Evolutionary conservation across 208 protist genomes (phyloP), one percentile per base, ranked within the genome.

Genomic region (Acanthamoeba divionensis): DNA sequence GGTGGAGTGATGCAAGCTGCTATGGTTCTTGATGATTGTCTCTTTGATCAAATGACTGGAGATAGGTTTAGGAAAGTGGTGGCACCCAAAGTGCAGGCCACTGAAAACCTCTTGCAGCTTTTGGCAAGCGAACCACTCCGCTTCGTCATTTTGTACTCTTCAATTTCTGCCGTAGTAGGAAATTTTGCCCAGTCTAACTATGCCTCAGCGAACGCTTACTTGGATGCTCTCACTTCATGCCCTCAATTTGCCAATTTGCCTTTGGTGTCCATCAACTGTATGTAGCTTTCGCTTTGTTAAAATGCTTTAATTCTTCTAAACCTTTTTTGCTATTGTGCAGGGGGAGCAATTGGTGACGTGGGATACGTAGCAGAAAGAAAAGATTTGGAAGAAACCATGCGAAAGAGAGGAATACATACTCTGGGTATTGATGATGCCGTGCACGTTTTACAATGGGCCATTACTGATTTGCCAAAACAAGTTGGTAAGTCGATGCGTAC

Each of bases 101-200:
- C 91, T 5, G 67, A 77, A 21, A 94, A 94, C 52, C 91, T 94
- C 31, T 66, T 89, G 26, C 54, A 10, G 13, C 9, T n/a, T 75
- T 67, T 24, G 24, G 79, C 0, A 44, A 41, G 54, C 89, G 90
- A 47, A 66, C 69, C 13, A 24, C 60, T 26, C 21, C 36, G 2
- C 91, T 94, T 4, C 44, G 60, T 38, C 48, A 66, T 80, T 90
- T 93, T 92, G 5, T 91, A 9, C 29, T 60, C 15, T 26, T 93
- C 80, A 47, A 80, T 91, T 4, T 77, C 90, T 8, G 83, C 90
- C 6, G 2, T 91, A 2, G 4, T 94, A 41, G 92, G 92, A 18
- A 88, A 87, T 33, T 12, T 60, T 18, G 92, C 91, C 21, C 92
- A 94, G 60, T 24, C 90, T 9, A 93, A 92, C 47, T 94, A 94